A percentile compares a stretch with the other conserved stretches of the same genome.
phyloP scores from a whole-genome alignment of 2,329 filamentous ascomycete genomes.

The Botrytis fabae region DNA sequence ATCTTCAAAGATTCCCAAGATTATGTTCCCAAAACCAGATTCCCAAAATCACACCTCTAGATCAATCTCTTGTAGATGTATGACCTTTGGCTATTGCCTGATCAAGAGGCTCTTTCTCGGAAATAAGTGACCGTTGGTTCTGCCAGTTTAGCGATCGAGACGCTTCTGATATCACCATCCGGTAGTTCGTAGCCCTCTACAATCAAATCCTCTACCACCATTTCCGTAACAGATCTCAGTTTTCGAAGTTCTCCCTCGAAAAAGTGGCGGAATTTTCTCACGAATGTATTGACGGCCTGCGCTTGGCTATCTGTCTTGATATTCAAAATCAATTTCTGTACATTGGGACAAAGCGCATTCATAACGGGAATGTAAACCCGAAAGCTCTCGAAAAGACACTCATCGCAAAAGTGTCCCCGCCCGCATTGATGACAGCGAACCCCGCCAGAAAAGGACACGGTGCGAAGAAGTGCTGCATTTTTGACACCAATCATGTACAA shows the following conservation, averaged over 20 bases:
- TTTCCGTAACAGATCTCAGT: not conserved
- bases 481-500: constrained; percentile 24
- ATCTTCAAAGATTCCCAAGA: not conserved
- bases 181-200: not conserved
- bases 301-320: not conserved
- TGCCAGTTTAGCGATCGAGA: not conserved
- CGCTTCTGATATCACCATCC: not conserved
- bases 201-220: not conserved
- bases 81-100: not conserved
- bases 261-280: not conserved
- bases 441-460: not conserved
- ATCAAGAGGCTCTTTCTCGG: not conserved
- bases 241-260: not conserved
- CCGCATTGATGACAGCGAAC: not conserved
- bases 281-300: not conserved
- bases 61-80: no score
- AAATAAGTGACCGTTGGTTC: not conserved
- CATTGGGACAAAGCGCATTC: not conserved
- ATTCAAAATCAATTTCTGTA: not conserved
- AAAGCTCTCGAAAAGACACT: not conserved
- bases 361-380: constrained; percentile 5
- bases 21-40: not conserved
- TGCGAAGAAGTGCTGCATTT: constrained; percentile 18
- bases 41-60: not conserved
- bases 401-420: not conserved